Evolutionary conservation across 2,329 filamentous ascomycete species (phyloP), one percentile per base, ranked within the genome.

Genomic region (Venturia carpophila): DNA sequence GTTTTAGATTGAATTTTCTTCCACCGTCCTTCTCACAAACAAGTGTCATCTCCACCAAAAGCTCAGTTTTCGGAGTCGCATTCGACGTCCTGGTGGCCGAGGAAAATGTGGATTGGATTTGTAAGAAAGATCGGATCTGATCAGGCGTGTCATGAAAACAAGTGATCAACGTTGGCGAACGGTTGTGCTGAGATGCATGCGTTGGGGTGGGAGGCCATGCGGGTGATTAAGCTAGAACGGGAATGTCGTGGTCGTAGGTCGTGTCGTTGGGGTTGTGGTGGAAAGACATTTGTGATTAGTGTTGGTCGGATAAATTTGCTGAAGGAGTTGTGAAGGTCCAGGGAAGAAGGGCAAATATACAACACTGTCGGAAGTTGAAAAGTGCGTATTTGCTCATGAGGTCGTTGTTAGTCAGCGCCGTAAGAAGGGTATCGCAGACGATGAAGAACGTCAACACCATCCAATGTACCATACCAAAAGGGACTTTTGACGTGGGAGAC

Each of bases 371-470:
- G 37, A 17, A 21, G 4, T 58, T 37, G 27, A 13, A 27, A 58
- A 37, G 17, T 30, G 30, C 15, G 37, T 9, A 24, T 58, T 24
- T 34, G 27, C 52, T 34, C 30, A 19, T 34, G 52, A 37, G 27
- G 52, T 39, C 52, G 52, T 58, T 58, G 52, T 3, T 30, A 58
- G 52, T 58, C 30, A 37, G 52, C 52, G 52, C 47, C 30, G 52
- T 58, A 58, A 58, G 15, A 58, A 58, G 52, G 52, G 52, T 58
- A 58, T 58, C 52, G 52, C 27, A 58, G 52, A 58, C 24, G 52
- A 58, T 58, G 52, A n/a, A 37, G 52, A 30, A 34, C 52, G 37
- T 7, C 52, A 37, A 58, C 52, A 58, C 17, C 52, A 58, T 58
- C 52, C 27, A 58, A 58, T 37, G 15, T 19, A 58, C 52, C 52